Percentiles rank a stretch among this genome's conserved stretches.
phyloP scores from a whole-genome alignment of 306 rosid species.

The Prunus dulcis region DNA sequence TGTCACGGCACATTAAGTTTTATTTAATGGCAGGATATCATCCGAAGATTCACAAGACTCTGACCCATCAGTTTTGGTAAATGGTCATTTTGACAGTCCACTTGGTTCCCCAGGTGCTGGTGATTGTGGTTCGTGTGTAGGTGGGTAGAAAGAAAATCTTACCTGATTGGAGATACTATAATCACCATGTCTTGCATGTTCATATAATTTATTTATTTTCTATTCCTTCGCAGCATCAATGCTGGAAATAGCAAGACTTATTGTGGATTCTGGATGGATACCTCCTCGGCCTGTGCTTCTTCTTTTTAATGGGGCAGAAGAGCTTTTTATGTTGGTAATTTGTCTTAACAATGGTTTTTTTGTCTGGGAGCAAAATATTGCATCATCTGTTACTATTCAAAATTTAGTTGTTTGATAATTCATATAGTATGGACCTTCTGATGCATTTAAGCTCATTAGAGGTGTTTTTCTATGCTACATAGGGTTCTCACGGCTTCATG shows the following conservation, averaged over 20 bases:
- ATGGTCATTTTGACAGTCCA: constrained; percentile 91
- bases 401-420: not conserved
- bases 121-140: constrained; percentile 98
- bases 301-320: constrained; percentile 99
- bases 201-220: not conserved
- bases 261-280: constrained; percentile 79
- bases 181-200: constrained; percentile 10
- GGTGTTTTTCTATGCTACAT: constrained; percentile 32
- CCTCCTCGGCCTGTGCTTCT: constrained; percentile 78
- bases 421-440: not conserved
- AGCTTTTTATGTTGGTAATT: constrained; percentile 94
- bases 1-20: constrained; percentile 10
- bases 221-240: constrained; percentile 61
- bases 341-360: constrained; percentile 18
- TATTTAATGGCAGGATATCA: constrained; percentile 58
- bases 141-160: constrained; percentile 47
- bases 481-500: constrained; percentile 99
- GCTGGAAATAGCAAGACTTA: constrained; percentile 86
- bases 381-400: not conserved
- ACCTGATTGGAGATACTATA: constrained; percentile 16
- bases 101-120: constrained; percentile 98
- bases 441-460: constrained; percentile 25
- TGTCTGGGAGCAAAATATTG: constrained; percentile 9
- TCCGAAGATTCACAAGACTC: constrained; percentile 60
- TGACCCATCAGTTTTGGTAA: constrained; percentile 79